Evolutionary conservation across 306 rosid genomes (phyloP).

Genomic region (Quercus agrifolia): DNA sequence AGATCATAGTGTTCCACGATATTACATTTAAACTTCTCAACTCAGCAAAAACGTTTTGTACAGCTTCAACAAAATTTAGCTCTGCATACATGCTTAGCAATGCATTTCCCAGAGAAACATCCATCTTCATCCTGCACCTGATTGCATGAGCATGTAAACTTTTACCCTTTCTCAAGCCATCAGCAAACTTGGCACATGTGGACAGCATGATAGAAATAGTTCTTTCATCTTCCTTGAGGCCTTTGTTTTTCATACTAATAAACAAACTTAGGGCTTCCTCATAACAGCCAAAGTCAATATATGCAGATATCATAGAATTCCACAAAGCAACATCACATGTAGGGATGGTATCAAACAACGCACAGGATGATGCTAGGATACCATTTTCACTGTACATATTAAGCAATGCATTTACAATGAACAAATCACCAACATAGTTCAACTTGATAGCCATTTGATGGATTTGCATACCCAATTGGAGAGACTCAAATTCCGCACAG

Average conservation of each 20-base stretch:
- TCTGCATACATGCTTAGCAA: conserved; percentile 34
- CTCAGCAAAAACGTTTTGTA: conserved; percentile 27
- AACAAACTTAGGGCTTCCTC: conserved; percentile 37
- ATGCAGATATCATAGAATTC: conserved; percentile 45
- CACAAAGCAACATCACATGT: conserved; percentile 41
- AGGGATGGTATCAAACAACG: conserved; percentile 25
- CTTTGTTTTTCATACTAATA: conserved; percentile 21
- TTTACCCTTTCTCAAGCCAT: conserved; percentile 28
- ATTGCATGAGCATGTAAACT: conserved; percentile 36
- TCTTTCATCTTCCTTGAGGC: conserved; percentile 31
- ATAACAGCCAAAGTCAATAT: conserved; percentile 19
- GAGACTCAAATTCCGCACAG: conserved; percentile 29
- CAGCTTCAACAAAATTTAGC: conserved; percentile 21
- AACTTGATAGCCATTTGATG: conserved; percentile 47
- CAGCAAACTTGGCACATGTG: conserved; percentile 16
- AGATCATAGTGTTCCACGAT: conserved; percentile 42
- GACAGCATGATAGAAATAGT: conserved; percentile 33
- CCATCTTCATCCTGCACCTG: conserved; percentile 29
- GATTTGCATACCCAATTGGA: conserved; percentile 32
- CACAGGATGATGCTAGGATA: conserved; percentile 20
- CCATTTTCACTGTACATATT: conserved; percentile 38
- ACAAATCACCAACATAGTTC: conserved; percentile 23
- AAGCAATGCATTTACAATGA: conserved; percentile 30
- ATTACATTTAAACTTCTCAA: conserved; percentile 30
- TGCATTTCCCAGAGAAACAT: conserved; percentile 38